Evolutionary conservation across 2,329 filamentous ascomycete genomes (phyloP).

Genomic region (Aspergillus luchuensis): DNA sequence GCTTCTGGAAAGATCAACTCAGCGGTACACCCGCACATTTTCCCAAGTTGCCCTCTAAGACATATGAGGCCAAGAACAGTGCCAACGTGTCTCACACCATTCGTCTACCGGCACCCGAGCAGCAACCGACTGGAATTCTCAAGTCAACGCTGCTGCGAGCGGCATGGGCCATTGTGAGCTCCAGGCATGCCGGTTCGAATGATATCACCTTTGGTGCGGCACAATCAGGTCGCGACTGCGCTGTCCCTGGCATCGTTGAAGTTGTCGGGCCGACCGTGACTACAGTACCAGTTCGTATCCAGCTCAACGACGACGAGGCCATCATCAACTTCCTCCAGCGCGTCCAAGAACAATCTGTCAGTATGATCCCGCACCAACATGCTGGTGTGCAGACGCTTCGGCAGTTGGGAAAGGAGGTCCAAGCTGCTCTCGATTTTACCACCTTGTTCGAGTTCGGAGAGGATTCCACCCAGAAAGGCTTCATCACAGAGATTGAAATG

Average conservation of each 20-base stretch:
- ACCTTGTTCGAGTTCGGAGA: background rate
- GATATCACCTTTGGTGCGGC: constrained; percentile 18
- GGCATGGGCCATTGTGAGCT: constrained; percentile 15
- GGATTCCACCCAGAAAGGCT: background rate
- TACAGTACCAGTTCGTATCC: constrained; percentile 15
- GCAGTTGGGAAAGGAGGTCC: background rate
- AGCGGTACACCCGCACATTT: background rate
- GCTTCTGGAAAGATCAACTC: background rate
- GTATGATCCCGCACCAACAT: constrained; percentile 62
- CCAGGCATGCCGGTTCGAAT: constrained; percentile 8
- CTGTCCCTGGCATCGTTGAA: constrained; percentile 9
- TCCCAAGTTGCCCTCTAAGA: background rate
- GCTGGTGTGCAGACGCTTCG: background rate
- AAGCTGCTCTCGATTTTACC: background rate
- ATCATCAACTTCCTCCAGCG: constrained; percentile 53
- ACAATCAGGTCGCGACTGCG: constrained; percentile 9
- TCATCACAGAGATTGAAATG: background rate
- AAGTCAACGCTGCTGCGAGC: background rate
- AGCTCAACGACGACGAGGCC: constrained; percentile 12
- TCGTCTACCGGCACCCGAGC: background rate
- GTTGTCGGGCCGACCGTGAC: constrained; percentile 15
- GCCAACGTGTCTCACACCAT: background rate
- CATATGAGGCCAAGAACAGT: background rate
- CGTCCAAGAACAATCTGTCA: constrained; percentile 56
- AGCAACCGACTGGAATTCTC: background rate